Conservation (phyloP, 1,139 yeast genomes). For the Suhomyces terraborum region DNA sequence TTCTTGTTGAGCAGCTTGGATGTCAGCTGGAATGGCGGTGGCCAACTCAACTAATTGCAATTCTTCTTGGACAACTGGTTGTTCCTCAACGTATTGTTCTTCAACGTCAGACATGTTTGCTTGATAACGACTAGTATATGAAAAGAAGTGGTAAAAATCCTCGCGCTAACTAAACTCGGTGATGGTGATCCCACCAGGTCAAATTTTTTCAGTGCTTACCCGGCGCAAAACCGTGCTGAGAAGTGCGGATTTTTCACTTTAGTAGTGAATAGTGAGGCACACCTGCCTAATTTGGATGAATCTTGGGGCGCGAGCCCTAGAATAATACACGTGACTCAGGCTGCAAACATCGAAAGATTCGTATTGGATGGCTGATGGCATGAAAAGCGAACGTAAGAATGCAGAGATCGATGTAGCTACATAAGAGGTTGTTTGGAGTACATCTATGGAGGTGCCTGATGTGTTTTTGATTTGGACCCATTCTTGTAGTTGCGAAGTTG, state of each 20-base stretch:
- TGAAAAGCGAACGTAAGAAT: too few relatives aligned
- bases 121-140: conserved; percentile 14
- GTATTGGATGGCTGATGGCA: neutral
- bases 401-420: neutral
- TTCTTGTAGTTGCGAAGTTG: neutral
- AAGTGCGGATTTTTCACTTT: conserved; percentile 6
- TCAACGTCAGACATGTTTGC: conserved; percentile 54
- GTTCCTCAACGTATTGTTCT: conserved; percentile 55
- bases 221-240: conserved; percentile 12
- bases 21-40: conserved; percentile 94
- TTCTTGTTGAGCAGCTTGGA: conserved; percentile 94
- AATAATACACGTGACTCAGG: conserved; percentile 14
- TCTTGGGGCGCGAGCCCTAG: conserved; percentile 17
- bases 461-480: too few relatives aligned
- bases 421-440: too few relatives aligned
- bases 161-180: conserved; percentile 6
- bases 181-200: conserved; percentile 11
- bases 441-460: too few relatives aligned
- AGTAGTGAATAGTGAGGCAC: conserved; percentile 17
- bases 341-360: neutral
- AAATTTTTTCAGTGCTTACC: conserved; percentile 16
- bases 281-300: conserved; percentile 16
- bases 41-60: conserved; percentile 83
- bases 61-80: conserved; percentile 72
- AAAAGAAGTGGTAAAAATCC: conserved; percentile 13